A percentile compares a stretch with the other conserved stretches of the same genome.
These are phyloP conservation scores for Talaromyces atroroseus DNA, from an alignment of 2,329 filamentous ascomycete species.

Conservation along the genomic window DNA sequence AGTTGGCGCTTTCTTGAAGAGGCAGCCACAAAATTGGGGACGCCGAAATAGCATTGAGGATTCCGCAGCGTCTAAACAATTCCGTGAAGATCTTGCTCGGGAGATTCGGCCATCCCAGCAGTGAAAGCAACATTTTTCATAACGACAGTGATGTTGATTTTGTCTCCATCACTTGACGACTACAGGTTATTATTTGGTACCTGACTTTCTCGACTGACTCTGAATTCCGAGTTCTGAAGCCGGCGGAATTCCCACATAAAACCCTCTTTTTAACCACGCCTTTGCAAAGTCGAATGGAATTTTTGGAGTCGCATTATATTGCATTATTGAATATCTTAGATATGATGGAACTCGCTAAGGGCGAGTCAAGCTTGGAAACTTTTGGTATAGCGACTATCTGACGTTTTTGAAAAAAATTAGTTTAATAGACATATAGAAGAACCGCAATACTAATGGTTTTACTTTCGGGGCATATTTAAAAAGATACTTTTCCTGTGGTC, in stretches of 20 bases:
- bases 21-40: constrained; percentile 88
- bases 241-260: neutral
- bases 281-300: neutral
- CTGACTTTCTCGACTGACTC: neutral
- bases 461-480: neutral
- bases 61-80: constrained; percentile 19
- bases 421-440: constrained; percentile 10
- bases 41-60: constrained; percentile 70
- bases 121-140: neutral
- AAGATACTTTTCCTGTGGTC: neutral
- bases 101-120: neutral
- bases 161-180: neutral
- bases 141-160: neutral
- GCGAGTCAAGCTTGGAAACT: neutral
- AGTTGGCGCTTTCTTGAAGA: constrained; percentile 88
- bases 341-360: neutral
- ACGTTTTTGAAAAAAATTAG: constrained; percentile 2
- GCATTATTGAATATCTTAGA: neutral
- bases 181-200: neutral
- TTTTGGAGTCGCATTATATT: neutral
- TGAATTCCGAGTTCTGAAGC: neutral
- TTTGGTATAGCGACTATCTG: neutral
- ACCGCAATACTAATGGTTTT: neutral
- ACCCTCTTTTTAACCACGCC: neutral
- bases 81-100: constrained; percentile 1